phyloP scores from a whole-genome alignment of 202 grass and related monocot species.

The Brachypodium distachyon region DNA sequence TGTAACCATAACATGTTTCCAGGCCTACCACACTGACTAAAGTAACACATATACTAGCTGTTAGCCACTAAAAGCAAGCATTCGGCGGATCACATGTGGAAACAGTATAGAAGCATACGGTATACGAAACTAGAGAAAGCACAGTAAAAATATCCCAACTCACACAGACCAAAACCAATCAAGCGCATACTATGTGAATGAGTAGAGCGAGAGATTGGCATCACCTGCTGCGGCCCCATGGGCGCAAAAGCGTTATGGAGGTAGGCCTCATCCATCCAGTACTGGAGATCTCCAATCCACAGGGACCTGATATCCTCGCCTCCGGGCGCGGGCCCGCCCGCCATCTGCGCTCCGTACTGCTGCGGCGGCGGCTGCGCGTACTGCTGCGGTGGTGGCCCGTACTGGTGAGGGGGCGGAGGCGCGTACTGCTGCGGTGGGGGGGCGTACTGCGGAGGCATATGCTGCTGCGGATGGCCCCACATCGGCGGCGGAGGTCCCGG shows the following conservation, averaged over 20 bases:
- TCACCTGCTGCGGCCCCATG: constrained; percentile 58
- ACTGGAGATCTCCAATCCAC: constrained; percentile 91
- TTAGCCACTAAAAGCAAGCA: neutral
- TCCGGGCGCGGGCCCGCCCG: neutral
- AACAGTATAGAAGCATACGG: neutral
- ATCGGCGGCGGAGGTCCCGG: neutral
- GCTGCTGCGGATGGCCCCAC: constrained; percentile 30
- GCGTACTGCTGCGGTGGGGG: constrained; percentile 22
- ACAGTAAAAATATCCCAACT: neutral
- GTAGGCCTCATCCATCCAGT: constrained; percentile 91
- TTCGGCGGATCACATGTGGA: neutral
- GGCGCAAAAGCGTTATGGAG: constrained; percentile 44
- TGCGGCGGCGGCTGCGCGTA: constrained; percentile 18
- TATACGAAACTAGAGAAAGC: neutral
- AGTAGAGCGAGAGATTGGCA: neutral
- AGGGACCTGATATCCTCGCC: constrained; percentile 65
- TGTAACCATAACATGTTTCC: neutral
- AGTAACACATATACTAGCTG: neutral
- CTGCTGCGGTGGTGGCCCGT: constrained; percentile 8
- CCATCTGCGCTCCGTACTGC: constrained; percentile 20
- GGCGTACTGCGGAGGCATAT: constrained; percentile 21
- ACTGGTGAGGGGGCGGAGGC: constrained; percentile 9
- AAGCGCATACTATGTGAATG: neutral
- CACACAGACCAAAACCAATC: neutral
- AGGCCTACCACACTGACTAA: neutral